Evolutionary conservation across 163 green algal genomes (phyloP), one percentile per base, ranked within the genome.

Genomic region (Trebouxiophyceae sp.): DNA sequence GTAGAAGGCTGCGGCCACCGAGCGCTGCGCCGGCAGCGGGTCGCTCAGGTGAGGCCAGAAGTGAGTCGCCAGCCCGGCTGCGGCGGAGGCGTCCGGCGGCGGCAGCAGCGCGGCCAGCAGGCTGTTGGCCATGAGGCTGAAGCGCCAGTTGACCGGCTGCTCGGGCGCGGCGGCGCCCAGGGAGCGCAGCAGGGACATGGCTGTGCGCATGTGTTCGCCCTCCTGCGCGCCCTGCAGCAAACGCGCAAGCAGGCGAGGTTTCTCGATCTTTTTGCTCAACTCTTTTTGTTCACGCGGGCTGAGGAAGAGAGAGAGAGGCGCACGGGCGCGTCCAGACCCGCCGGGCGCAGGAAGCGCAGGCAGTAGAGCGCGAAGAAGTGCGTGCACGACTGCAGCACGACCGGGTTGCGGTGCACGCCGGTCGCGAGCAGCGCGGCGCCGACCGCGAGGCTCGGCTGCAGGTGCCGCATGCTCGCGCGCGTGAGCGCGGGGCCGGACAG

Each of bases 131-230:
- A 79, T 63, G 26, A 78, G 54, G 32, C 44, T 33, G 55, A 81
- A 84, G 34, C 78, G 74, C 76, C 83, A 86, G 66, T 84, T 76
- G 27, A 85, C 22, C 20, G 8, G 23, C 23, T 60, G 39, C 4
- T 22, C n/a, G 12, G 30, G 44, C 23, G 32, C 7, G 28, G 56
- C 32, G 24, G 46, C 45, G 27, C 29, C 32, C 22, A 77, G 31
- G 44, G 47, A 39, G 22, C 78, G 59, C 54, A 84, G 60, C 44
- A 76, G 54, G 0, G 20, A 31, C 5, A 74, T 20, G 16, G 76
- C 32, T 28, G 45, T 27, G 20, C 56, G 45, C 0, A 74, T 63
- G 4, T 32, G 26, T 16, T 63, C 63, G 3, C 29, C 44, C 20
- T n/a, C 24, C 20, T 55, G 30, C 29, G 46, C 20, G 2, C 30